Evolutionary conservation across 371 early-diverging fungal species (phyloP).

Genomic region (Lichtheimia corymbifera): DNA sequence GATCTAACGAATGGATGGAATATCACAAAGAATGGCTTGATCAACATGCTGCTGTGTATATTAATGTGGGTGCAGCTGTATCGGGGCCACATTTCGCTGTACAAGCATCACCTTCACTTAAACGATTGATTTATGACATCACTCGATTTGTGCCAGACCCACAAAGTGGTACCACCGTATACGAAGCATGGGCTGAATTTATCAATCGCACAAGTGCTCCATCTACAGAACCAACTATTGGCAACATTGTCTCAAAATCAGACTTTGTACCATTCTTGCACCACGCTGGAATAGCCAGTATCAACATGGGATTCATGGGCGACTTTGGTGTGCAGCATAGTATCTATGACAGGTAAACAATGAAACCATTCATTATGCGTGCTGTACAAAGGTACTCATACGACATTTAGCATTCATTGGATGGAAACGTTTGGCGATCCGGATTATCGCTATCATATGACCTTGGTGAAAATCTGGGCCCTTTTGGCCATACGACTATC

Average conservation of each 20-base stretch:
- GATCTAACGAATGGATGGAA: conserved; percentile 75
- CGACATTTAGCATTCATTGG: conserved; percentile 29
- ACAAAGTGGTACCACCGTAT: conserved; percentile 41
- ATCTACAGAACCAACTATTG: conserved; percentile 41
- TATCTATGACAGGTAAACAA: conserved; percentile 61
- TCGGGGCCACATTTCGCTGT: conserved; percentile 51
- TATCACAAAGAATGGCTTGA: conserved; percentile 55
- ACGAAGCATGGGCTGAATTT: conserved; percentile 47
- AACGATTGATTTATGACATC: conserved; percentile 47
- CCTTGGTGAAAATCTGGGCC: conserved; percentile 40
- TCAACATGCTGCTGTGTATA: conserved; percentile 54
- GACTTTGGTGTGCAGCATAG: conserved; percentile 52
- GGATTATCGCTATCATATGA: conserved; percentile 43
- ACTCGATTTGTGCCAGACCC: conserved; percentile 54
- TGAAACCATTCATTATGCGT: conserved; percentile 9
- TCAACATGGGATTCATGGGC: conserved; percentile 44
- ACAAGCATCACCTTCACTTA: conserved; percentile 51
- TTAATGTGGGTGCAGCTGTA: conserved; percentile 59
- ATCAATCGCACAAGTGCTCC: conserved; percentile 11
- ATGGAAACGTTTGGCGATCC: conserved; percentile 57
- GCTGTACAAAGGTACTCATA: neutral
- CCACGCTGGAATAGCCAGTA: conserved; percentile 49
- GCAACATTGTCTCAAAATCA: conserved; percentile 45
- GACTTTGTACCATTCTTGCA: conserved; percentile 54
- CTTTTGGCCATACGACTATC: conserved; percentile 35